Percentiles rank a stretch among this genome's conserved stretches.
These are phyloP conservation scores for Mediolabrus comicus DNA, from an alignment of 108 stramenopile species.

Conservation along the genomic window DNA sequence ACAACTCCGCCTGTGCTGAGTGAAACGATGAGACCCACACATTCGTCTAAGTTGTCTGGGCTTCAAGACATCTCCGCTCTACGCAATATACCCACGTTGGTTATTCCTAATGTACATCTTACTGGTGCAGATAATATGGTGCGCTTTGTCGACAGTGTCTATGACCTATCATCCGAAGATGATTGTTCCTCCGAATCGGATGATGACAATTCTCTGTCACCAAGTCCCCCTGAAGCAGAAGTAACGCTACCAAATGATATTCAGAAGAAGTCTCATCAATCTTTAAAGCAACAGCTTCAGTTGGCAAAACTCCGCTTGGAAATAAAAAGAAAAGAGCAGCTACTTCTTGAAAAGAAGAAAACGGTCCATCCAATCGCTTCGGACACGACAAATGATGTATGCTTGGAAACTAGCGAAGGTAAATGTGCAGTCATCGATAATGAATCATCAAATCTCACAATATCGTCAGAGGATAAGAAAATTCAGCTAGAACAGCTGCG, in stretches of 20 bases:
- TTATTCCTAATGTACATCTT: conserved; percentile 8
- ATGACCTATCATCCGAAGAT: conserved; percentile 11
- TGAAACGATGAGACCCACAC: not conserved
- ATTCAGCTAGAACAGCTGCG: conserved; percentile 22
- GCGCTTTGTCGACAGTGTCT: conserved; percentile 35
- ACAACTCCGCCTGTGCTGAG: not conserved
- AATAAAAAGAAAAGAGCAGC: conserved; percentile 33
- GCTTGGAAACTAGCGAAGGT: not conserved
- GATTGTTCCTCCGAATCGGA: not conserved
- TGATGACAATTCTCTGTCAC: not conserved
- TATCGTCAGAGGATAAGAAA: not conserved
- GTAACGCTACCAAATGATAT: not conserved
- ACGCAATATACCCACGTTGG: conserved; percentile 2
- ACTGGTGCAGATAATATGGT: conserved; percentile 24
- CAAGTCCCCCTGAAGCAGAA: not conserved
- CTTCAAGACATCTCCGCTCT: conserved; percentile 30
- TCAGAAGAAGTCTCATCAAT: conserved; percentile 20
- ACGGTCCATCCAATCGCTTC: not conserved
- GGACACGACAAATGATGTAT: not conserved
- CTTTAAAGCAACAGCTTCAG: conserved; percentile 36
- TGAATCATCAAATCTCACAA: not conserved
- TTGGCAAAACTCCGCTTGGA: conserved; percentile 40
- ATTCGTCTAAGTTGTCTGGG: not conserved
- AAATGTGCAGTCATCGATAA: not conserved
- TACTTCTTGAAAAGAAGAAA: conserved; percentile 5